Percentiles rank a stretch among this genome's conserved stretches.
These are phyloP conservation scores for Lasiosphaeriaceae sp. DNA, from an alignment of 495 filamentous ascomycete genomes.

Conservation along the genomic window DNA sequence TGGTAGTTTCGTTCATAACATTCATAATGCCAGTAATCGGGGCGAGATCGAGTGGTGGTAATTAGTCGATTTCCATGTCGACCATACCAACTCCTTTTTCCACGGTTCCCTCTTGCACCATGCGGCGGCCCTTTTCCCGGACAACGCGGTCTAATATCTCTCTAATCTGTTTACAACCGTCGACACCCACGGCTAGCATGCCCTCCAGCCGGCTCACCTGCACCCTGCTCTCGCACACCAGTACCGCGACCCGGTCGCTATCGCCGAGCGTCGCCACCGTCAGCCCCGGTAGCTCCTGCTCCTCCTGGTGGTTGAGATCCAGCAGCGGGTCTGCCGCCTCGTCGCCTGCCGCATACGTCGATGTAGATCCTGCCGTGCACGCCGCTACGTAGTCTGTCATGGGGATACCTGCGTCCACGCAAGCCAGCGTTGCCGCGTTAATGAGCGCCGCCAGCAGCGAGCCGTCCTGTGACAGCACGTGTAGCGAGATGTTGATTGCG, in stretches of 20 bases:
- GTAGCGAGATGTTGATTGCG: conserved; percentile 75
- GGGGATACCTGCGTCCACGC: conserved; percentile 91
- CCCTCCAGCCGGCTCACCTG: conserved; percentile 75
- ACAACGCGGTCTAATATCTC: conserved; percentile 71
- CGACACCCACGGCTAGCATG: conserved; percentile 86
- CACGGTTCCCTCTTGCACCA: conserved; percentile 57
- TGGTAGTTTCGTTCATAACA: conserved; percentile 9
- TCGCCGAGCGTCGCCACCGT: conserved; percentile 76
- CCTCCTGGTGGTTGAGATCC: conserved; percentile 81
- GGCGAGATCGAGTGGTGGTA: background rate
- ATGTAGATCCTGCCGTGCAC: conserved; percentile 78
- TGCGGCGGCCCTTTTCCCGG: conserved; percentile 57
- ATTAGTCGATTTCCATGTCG: conserved; percentile 42
- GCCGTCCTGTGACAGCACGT: conserved; percentile 88
- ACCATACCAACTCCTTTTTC: conserved; percentile 38
- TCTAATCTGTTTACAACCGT: conserved; percentile 83
- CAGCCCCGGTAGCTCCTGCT: conserved; percentile 83
- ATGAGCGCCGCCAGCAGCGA: conserved; percentile 83
- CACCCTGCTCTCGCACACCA: conserved; percentile 81
- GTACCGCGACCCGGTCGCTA: conserved; percentile 68
- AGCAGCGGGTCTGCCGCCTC: conserved; percentile 78
- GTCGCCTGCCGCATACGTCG: conserved; percentile 58
- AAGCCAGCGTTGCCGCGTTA: conserved; percentile 88
- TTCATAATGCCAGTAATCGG: background rate
- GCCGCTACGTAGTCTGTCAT: conserved; percentile 89